phyloP scores from a whole-genome alignment of 495 filamentous ascomycete genomes.

The Niebla homalea region DNA sequence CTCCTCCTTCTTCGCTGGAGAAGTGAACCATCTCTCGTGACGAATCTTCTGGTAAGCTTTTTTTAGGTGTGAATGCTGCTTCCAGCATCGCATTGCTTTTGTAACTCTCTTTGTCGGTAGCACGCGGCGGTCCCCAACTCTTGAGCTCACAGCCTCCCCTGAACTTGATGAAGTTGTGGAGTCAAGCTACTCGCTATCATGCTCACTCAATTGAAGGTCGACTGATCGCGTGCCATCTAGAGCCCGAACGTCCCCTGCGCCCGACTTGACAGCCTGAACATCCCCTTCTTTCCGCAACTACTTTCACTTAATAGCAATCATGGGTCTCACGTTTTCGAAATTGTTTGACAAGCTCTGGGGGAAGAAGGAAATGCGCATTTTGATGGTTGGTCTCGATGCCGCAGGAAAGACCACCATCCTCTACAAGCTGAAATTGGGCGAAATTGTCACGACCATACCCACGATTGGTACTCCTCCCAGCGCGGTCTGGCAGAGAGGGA shows the following conservation, averaged over 20 bases:
- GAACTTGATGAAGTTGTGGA: background rate
- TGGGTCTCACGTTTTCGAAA: constrained; percentile 91
- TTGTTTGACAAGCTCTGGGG: constrained; percentile 91
- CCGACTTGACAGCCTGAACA: background rate
- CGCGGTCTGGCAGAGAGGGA: constrained; percentile 63
- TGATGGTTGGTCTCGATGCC: constrained; percentile 96
- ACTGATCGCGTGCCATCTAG: background rate
- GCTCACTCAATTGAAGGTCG: background rate
- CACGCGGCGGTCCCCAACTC: too few relatives aligned
- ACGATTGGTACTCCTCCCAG: constrained; percentile 82
- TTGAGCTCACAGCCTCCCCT: too few relatives aligned
- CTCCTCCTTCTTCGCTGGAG: too few relatives aligned
- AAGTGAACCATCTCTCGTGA: too few relatives aligned
- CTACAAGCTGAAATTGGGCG: constrained; percentile 98
- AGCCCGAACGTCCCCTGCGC: background rate
- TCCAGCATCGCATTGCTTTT: too few relatives aligned
- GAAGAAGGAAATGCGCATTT: constrained; percentile 98
- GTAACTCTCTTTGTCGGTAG: too few relatives aligned
- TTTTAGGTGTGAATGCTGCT: too few relatives aligned
- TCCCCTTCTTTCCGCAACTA: background rate
- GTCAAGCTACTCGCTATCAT: too few relatives aligned
- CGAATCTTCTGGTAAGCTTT: too few relatives aligned
- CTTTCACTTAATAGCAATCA: constrained; percentile 43
- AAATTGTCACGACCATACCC: constrained; percentile 99
- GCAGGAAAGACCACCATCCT: constrained; percentile 98